Base-by-base conservation (phyloP, 1,139 yeast species). In the Yamadazyma membranifaciens region DNA sequence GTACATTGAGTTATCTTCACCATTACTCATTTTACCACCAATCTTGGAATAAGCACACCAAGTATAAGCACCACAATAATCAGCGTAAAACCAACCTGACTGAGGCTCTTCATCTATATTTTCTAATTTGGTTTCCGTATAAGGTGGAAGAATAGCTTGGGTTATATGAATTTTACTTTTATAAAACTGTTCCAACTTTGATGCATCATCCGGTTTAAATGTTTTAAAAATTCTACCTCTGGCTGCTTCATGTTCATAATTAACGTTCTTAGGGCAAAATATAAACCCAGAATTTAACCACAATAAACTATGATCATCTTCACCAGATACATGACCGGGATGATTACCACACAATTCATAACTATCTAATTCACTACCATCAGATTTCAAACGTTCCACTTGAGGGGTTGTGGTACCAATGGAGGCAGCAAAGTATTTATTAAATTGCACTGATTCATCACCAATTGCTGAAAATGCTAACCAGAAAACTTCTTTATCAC, bases 11-110 rank as follows among this genome's bases (percentile, higher is more conserved):
- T 55, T 62, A 35, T 60, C 63, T 5, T 36, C 42, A 4, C 60
- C 24, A 20, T 20, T 63, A 3, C 39, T 33, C 2, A 58, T 52
- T 3, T 32, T 47, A 2, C 69, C 76, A 33, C 77, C 77, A 43
- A 71, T 58, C 11, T 55, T 47, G 30, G 70, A 67, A 47, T 67
- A 70, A 1, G 73, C 75, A 61, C 78, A 72, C 69, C 75, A 72
- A 30, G 69, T 51, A 44, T 72, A 71, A 7, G 66, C 60, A 27
- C 62, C 62, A 56, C 78, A 71, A 40, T 69, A 69, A 14, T 45
- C 50, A 33, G 32, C 42, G 24, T 57, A 60, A 17, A 38, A 36
- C 69, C 69, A 64, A 11, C 64, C 67, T 44, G 50, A 47, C 24
- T 47, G 48, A 26, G 69, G 69, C 41, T 64, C 69, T 10, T 55